These are phyloP conservation scores for Yarrowia hollandica DNA, from an alignment of 805 yeast genomes.

Conservation along the genomic window DNA sequence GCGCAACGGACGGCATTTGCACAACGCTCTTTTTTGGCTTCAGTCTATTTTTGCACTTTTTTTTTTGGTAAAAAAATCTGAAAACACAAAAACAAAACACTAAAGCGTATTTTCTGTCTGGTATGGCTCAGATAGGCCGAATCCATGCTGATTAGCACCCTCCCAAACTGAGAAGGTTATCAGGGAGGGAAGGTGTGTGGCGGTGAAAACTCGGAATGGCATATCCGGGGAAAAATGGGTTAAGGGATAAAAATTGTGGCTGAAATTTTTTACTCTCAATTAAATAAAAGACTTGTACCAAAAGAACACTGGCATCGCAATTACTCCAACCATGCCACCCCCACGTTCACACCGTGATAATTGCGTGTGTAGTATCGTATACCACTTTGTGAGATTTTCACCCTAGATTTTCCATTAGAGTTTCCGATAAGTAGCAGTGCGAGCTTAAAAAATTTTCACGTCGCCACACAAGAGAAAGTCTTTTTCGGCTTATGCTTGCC, in stretches of 20 bases:
- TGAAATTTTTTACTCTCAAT: background rate
- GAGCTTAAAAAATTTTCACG: conserved; percentile 26
- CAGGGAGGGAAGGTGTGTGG: conserved; percentile 2
- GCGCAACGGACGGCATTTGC: conserved; percentile 11
- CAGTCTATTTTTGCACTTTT: background rate
- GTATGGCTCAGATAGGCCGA: conserved; percentile 28
- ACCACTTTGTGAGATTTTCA: conserved; percentile 1
- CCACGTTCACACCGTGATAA: background rate
- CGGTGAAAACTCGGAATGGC: conserved; percentile 12
- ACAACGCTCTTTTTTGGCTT: background rate
- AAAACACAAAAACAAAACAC: background rate
- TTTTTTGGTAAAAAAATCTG: background rate
- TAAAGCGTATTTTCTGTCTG: background rate
- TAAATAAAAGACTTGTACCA: background rate
- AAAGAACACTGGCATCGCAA: background rate
- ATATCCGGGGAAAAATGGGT: background rate
- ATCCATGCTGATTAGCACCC: conserved; percentile 23
- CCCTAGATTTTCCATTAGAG: conserved; percentile 6
- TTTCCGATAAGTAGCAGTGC: conserved; percentile 21
- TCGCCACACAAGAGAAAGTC: conserved; percentile 10
- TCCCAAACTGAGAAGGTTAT: conserved; percentile 7
- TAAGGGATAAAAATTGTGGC: background rate
- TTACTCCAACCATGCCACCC: background rate
- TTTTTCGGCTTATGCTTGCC: conserved; percentile 13
- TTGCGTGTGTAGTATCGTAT: background rate